phyloP scores from a whole-genome alignment of 306 rosid species.

The Erythrophleum fordii region DNA sequence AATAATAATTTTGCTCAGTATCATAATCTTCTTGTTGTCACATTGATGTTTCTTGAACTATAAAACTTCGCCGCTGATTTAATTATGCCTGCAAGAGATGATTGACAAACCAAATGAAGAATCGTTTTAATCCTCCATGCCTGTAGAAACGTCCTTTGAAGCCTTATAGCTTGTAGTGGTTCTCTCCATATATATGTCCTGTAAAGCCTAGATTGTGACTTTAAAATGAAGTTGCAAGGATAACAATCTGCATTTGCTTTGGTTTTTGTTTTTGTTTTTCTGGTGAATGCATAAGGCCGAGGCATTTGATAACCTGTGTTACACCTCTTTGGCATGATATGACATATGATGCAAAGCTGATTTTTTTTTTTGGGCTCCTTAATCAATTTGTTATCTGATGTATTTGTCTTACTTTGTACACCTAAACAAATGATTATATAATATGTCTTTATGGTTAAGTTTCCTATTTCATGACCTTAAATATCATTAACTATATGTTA shows the following conservation, averaged over 20 bases:
- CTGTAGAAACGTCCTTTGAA: not conserved
- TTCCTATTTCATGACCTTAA: constrained; percentile 22
- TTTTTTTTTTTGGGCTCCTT: not conserved
- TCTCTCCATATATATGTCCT: not conserved
- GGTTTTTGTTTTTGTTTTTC: no score
- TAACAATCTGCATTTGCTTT: no score
- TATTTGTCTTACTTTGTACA: not conserved
- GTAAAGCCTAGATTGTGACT: no score
- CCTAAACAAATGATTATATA: not conserved
- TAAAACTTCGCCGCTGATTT: not conserved
- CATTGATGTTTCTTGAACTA: not conserved
- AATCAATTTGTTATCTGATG: not conserved
- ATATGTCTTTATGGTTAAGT: constrained; percentile 6
- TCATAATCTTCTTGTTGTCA: not conserved
- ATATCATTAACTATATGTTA: not conserved
- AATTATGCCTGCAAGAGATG: not conserved
- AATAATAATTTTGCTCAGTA: no score
- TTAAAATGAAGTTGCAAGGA: no score
- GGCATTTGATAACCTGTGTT: constrained; percentile 32
- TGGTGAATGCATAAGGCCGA: not conserved
- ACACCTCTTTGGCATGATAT: not conserved
- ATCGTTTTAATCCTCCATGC: not conserved
- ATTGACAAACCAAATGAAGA: no score
- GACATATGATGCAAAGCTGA: not conserved
- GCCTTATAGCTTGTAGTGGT: not conserved